Conservation (phyloP, 2,329 filamentous ascomycete species). For the Didymella pomorum region DNA sequence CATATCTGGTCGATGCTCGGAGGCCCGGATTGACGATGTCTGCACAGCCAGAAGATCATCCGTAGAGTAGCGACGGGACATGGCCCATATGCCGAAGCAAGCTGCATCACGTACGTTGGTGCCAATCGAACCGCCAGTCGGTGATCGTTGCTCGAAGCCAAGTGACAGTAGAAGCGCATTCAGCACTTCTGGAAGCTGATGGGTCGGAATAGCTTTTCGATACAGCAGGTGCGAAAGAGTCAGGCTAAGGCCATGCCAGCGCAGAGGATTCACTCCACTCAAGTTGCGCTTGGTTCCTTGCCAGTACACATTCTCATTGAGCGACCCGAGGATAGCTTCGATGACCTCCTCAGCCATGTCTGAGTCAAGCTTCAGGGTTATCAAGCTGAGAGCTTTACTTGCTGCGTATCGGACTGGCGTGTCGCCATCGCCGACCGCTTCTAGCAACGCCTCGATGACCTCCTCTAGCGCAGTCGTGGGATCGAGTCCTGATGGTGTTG, state of each 20-base stretch:
- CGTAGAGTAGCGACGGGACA: constrained; percentile 87
- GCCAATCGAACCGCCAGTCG: constrained; percentile 84
- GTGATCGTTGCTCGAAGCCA: constrained; percentile 85
- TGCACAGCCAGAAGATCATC: constrained; percentile 74
- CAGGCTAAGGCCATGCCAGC: constrained; percentile 92
- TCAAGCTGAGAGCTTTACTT: constrained; percentile 89
- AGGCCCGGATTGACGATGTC: constrained; percentile 54
- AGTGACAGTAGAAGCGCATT: constrained; percentile 80
- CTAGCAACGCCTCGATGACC: constrained; percentile 81
- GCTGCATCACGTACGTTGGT: constrained; percentile 93
- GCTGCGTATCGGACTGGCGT: constrained; percentile 90
- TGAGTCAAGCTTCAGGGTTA: constrained; percentile 79
- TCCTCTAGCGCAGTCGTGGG: constrained; percentile 68
- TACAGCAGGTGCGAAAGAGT: constrained; percentile 88
- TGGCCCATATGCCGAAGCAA: constrained; percentile 94
- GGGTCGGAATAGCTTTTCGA: constrained; percentile 77
- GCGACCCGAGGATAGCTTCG: constrained; percentile 78
- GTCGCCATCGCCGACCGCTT: constrained; percentile 82
- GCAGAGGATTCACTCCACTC: constrained; percentile 77
- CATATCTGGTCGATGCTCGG: constrained; percentile 49
- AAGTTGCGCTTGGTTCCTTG: constrained; percentile 67
- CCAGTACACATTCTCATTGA: constrained; percentile 69
- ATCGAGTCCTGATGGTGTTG: constrained; percentile 46
- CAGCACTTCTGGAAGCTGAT: constrained; percentile 75
- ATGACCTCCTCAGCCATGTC: constrained; percentile 88